Conservation (phyloP, 495 filamentous ascomycete genomes). For the Lentithecium fluviatile region DNA sequence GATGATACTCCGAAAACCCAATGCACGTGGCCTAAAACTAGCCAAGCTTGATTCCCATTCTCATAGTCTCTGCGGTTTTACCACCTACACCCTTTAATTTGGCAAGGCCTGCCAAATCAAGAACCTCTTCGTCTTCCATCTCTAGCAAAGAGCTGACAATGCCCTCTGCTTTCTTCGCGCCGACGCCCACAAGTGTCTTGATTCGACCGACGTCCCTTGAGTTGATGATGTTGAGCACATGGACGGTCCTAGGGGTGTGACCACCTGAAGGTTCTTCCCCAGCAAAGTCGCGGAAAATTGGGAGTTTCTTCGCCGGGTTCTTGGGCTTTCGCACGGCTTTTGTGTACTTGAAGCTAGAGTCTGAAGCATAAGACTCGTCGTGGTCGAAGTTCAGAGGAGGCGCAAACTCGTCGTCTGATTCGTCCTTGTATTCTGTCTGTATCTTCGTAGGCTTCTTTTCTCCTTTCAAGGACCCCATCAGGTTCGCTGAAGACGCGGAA, state of each 20-base stretch:
- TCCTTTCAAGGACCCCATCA: slow-evolving; percentile 3
- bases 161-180: slow-evolving; percentile 64
- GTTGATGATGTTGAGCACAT: slow-evolving; percentile 82
- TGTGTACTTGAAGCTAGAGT: slow-evolving; percentile 46
- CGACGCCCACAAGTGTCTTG: slow-evolving; percentile 66
- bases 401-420: slow-evolving; percentile 45
- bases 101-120: slow-evolving; percentile 53
- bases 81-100: slow-evolving; percentile 60
- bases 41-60: slow-evolving; percentile 24
- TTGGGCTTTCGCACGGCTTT: slow-evolving; percentile 35
- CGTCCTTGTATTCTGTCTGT: slow-evolving; percentile 1
- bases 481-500: background rate
- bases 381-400: slow-evolving; percentile 26
- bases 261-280: slow-evolving; percentile 26
- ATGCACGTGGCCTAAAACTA: background rate
- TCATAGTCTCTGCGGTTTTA: slow-evolving; percentile 57
- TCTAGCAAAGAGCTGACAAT: slow-evolving; percentile 57
- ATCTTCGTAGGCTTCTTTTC: slow-evolving; percentile 4
- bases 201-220: slow-evolving; percentile 70
- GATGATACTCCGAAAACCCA: background rate
- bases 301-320: slow-evolving; percentile 33
- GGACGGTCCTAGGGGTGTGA: slow-evolving; percentile 65
- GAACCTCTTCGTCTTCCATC: slow-evolving; percentile 50
- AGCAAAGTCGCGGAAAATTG: slow-evolving; percentile 38
- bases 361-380: slow-evolving; percentile 43